Evolutionary conservation across 306 rosid genomes (phyloP), one percentile per base, ranked within the genome.

Genomic region (Fagus crenata): DNA sequence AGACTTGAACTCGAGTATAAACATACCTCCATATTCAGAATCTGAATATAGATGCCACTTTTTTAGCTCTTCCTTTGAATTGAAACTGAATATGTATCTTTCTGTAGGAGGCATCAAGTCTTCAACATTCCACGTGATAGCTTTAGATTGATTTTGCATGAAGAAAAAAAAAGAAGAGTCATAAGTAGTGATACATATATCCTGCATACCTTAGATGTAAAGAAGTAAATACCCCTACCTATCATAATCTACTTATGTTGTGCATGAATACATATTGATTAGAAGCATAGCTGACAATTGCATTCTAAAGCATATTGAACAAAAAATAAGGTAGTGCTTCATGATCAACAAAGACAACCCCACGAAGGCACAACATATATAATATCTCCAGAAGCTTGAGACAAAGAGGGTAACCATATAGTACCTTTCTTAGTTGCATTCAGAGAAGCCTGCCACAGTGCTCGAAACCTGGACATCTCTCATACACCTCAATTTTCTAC

Each of bases 21-120:
- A 14, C 22, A 42, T 83, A 86, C 98, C 97, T 87, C 97, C 97
- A 75, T 84, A 92, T 81, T 95, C 98, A 53, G 97, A 89, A 84
- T 92, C 98, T 4, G 98, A 92, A 82, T 92, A 95, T 37, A 95
- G 83, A 84, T 95, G 97, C 98, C 98, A 95, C 79, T 75, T 95
- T 78, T 85, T 88, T 39, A 95, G 69, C 78, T 95, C 97, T 9
- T 89, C 83, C 87, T 88, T 89, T 4, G 98, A 88, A 80, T 87
- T 85, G 93, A 95, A 95, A 71, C 73, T 89, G 87, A 90, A 89
- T 76, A 95, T 87, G 55, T 65, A 80, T 92, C 82, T 95, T 77
- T 95, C 98, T 12, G 89, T 63, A 69, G 97, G 98, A 75, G 97
- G 98, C 82, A 92, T 89, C 90, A 90, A 80, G 73, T 95, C 97